A percentile compares a stretch with the other conserved stretches of the same genome.
Evolutionary conservation across 1,284 basidiomycete genomes (phyloP).

Genomic region (Ceratobasidium papillatum): DNA sequence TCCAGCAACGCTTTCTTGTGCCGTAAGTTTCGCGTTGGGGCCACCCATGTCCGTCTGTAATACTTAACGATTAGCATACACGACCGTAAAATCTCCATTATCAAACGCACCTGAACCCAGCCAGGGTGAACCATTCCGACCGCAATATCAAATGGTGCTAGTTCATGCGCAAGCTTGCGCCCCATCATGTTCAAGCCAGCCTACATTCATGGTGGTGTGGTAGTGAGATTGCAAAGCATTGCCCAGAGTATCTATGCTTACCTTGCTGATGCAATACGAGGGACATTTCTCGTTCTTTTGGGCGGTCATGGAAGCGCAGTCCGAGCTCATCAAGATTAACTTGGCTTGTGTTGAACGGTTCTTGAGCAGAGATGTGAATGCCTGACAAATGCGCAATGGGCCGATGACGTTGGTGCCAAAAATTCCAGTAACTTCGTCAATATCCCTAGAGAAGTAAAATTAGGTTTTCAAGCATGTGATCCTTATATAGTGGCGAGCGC

Average conservation of each 20-base stretch:
- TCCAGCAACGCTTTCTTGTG: neutral
- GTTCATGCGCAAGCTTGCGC: slow-evolving; percentile 29
- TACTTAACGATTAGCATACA: neutral
- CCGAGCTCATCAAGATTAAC: slow-evolving; percentile 18
- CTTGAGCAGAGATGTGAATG: slow-evolving; percentile 1
- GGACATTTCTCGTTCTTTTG: neutral
- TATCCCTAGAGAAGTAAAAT: neutral
- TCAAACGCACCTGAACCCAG: slow-evolving; percentile 28
- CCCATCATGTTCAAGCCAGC: slow-evolving; percentile 32
- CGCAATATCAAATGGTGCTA: neutral
- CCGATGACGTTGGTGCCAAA: slow-evolving; percentile 21
- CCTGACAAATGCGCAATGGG: slow-evolving; percentile 14
- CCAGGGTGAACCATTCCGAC: slow-evolving; percentile 22
- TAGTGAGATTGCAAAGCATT: neutral
- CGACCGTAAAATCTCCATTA: neutral
- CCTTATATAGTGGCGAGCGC: neutral
- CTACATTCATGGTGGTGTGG: neutral
- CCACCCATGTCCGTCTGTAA: slow-evolving; percentile 30
- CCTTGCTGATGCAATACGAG: slow-evolving; percentile 22
- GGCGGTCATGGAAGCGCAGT: neutral
- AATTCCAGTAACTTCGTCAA: slow-evolving; percentile 4
- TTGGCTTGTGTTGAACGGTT: neutral
- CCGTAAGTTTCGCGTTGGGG: neutral
- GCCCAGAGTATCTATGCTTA: neutral
- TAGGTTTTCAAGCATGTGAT: neutral